phyloP scores from a whole-genome alignment of 805 yeast genomes.

The Spathaspora boniae region DNA sequence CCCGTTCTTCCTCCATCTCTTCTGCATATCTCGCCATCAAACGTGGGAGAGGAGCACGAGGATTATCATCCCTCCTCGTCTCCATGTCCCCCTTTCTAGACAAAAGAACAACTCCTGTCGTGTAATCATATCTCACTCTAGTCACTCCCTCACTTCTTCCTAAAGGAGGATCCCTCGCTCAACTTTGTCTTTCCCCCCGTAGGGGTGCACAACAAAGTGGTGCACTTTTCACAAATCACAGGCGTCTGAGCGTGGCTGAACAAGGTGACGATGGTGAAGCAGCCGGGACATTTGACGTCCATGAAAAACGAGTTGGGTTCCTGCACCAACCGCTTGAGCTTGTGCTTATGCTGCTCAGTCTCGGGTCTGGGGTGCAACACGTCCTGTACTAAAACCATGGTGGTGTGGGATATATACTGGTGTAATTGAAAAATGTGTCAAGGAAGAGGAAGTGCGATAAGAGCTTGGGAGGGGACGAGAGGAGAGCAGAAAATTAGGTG shows the following conservation, averaged over 20 bases:
- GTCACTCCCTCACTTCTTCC: slow-evolving; percentile 29
- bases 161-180: slow-evolving; percentile 41
- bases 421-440: neutral
- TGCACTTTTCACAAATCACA: slow-evolving; percentile 39
- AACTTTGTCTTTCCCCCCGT: slow-evolving; percentile 43
- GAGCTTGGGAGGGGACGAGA: neutral
- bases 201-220: slow-evolving; percentile 39
- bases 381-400: slow-evolving; percentile 43
- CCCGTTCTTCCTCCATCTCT: no score
- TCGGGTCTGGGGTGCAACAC: slow-evolving; percentile 39
- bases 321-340: slow-evolving; percentile 39
- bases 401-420: neutral
- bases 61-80: no score
- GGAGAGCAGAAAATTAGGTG: neutral
- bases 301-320: slow-evolving; percentile 40
- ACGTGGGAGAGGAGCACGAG: no score
- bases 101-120: no score
- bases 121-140: no score
- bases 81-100: no score
- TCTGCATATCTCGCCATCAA: no score
- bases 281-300: slow-evolving; percentile 42
- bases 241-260: slow-evolving; percentile 43
- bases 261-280: slow-evolving; percentile 39
- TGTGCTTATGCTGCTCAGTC: slow-evolving; percentile 36
- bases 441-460: neutral